Percentiles rank a stretch among this genome's conserved stretches.
These are phyloP conservation scores for Phlebopus sp. DNA, from an alignment of 1,284 basidiomycete species.

Conservation along the genomic window DNA sequence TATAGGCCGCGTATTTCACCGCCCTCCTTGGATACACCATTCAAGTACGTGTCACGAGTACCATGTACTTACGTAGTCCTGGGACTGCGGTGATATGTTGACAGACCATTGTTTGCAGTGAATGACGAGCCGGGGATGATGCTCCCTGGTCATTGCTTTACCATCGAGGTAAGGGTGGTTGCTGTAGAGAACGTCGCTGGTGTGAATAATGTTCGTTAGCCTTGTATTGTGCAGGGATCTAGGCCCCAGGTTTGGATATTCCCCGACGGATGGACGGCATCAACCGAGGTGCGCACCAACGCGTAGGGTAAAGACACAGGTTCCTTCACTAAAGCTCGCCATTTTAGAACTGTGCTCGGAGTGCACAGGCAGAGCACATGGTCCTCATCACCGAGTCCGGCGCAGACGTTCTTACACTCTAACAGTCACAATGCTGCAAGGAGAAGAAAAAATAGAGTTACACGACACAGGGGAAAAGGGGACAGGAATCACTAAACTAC, in stretches of 20 bases:
- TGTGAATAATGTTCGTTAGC: slow-evolving; percentile 42
- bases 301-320: no score
- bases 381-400: slow-evolving; percentile 77
- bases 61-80: no score
- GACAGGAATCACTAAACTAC: neutral
- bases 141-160: slow-evolving; percentile 84
- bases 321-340: neutral
- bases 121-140: slow-evolving; percentile 80
- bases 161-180: slow-evolving; percentile 64
- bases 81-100: slow-evolving; percentile 3
- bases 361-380: slow-evolving; percentile 87
- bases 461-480: neutral
- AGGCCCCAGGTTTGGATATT: slow-evolving; percentile 71
- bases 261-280: slow-evolving; percentile 87
- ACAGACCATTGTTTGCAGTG: slow-evolving; percentile 46
- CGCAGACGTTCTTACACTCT: slow-evolving; percentile 59
- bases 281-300: slow-evolving; percentile 61
- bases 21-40: slow-evolving; percentile 83
- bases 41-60: slow-evolving; percentile 40
- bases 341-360: slow-evolving; percentile 58
- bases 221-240: slow-evolving; percentile 72
- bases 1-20: slow-evolving; percentile 82
- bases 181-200: neutral
- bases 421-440: slow-evolving; percentile 1
- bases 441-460: neutral